phyloP scores from a whole-genome alignment of 1,284 basidiomycete genomes.

The Malassezia vespertilionis region DNA sequence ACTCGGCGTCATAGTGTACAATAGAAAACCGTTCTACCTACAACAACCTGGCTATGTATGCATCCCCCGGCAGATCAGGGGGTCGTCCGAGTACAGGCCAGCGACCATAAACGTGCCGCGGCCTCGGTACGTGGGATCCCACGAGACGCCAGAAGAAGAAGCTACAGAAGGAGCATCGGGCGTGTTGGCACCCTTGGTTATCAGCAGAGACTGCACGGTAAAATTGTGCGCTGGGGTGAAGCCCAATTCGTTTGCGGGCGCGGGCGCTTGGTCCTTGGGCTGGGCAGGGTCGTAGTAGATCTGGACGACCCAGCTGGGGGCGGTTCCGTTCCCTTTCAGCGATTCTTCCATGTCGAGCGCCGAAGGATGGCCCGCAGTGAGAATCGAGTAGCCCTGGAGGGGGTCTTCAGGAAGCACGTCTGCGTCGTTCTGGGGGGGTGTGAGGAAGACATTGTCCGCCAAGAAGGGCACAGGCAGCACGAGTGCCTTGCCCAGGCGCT shows the following conservation, averaged over 20 bases:
- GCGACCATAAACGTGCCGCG: background rate
- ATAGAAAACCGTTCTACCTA: background rate
- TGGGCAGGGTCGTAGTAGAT: background rate
- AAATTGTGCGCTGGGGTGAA: background rate
- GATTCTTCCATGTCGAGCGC: slow-evolving; percentile 3
- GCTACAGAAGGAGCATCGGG: too few species aligned
- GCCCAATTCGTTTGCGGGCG: background rate
- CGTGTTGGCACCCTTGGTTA: slow-evolving; percentile 9
- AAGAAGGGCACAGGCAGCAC: slow-evolving; percentile 10
- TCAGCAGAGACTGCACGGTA: slow-evolving; percentile 12
- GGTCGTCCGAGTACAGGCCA: background rate
- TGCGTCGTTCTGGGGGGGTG: background rate
- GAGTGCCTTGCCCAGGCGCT: background rate
- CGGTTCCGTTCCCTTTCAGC: background rate
- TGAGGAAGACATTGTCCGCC: slow-evolving; percentile 10
- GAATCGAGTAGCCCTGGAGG: slow-evolving; percentile 4
- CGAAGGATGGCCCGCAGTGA: slow-evolving; percentile 15
- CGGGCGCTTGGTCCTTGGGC: background rate
- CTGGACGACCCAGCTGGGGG: slow-evolving; percentile 14
- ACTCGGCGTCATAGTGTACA: background rate
- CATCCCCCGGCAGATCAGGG: slow-evolving; percentile 1
- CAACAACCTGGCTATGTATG: background rate
- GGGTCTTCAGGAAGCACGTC: slow-evolving; percentile 1
- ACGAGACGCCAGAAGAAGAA: background rate
- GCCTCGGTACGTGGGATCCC: background rate